Percentiles rank a stretch among this genome's conserved stretches.
Conservation (phyloP, 495 filamentous ascomycete species). For the Oleoguttula mirabilis region DNA sequence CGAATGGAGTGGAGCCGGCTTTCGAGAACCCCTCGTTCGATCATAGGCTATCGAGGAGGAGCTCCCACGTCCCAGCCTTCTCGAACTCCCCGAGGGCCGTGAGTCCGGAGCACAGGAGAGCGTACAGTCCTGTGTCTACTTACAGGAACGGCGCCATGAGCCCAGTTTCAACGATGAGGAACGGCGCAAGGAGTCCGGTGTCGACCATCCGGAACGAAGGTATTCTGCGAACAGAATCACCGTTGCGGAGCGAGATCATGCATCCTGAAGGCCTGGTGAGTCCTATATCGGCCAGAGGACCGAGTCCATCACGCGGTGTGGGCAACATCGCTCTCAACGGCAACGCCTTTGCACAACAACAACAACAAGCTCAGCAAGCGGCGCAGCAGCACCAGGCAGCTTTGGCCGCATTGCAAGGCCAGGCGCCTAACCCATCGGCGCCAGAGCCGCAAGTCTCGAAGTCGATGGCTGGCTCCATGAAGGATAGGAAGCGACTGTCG, state of each 20-base stretch:
- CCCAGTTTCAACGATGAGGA: constrained; percentile 2
- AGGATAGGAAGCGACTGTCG: constrained; percentile 1
- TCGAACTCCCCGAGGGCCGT: constrained; percentile 6
- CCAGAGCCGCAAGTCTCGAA: neutral
- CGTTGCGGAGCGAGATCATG: constrained; percentile 3
- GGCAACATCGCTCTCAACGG: constrained; percentile 11
- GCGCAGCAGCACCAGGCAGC: constrained; percentile 2
- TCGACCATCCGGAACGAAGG: constrained; percentile 8
- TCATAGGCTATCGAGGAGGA: neutral
- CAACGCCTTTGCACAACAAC: constrained; percentile 6
- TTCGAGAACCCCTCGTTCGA: constrained; percentile 2
- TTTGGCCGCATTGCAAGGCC: constrained; percentile 8
- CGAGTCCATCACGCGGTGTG: constrained; percentile 6
- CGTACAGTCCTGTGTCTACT: constrained; percentile 8
- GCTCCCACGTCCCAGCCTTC: constrained; percentile 4
- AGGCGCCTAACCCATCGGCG: neutral
- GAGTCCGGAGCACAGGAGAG: constrained; percentile 5
- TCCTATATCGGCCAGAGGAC: neutral
- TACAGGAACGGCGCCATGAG: constrained; percentile 6
- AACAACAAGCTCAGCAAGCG: constrained; percentile 1
- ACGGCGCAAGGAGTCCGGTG: constrained; percentile 9
- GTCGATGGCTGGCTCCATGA: neutral
- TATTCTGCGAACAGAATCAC: neutral
- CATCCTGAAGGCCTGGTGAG: neutral
- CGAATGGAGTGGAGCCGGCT: constrained; percentile 4